These are phyloP conservation scores for Capsicum rhomboideum DNA, from an alignment of 257 asterid genomes.

Conservation along the genomic window DNA sequence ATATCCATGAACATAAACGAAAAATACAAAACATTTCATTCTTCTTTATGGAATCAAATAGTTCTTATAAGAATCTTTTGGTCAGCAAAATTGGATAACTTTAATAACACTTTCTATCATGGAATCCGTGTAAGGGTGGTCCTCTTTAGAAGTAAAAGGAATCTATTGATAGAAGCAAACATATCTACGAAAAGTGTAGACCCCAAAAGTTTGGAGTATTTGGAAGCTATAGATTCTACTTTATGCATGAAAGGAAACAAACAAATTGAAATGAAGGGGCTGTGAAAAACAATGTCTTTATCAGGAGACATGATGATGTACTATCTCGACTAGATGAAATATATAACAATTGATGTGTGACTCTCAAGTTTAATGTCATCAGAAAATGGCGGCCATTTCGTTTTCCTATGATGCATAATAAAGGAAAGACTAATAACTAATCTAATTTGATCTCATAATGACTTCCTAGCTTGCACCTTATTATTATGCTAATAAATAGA, in stretches of 20 bases:
- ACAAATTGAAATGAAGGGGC: too few species aligned
- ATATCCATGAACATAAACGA: not conserved
- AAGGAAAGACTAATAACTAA: not conserved
- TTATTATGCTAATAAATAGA: not conserved
- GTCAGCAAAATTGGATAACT: not conserved
- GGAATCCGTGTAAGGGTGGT: conserved; percentile 9
- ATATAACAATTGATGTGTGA: not conserved
- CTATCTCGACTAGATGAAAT: too few species aligned
- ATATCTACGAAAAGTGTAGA: not conserved
- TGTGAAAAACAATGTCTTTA: not conserved
- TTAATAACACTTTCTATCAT: not conserved
- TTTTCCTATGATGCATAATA: not conserved
- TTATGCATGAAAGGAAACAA: not conserved
- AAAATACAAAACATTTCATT: not conserved
- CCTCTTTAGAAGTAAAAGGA: not conserved
- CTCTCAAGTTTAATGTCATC: not conserved
- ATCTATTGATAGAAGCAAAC: conserved; percentile 1
- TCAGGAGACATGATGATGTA: not conserved
- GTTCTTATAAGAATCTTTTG: not conserved
- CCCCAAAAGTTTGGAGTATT: not conserved
- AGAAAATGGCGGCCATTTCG: not conserved
- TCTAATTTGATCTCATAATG: not conserved
- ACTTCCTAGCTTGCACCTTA: not conserved
- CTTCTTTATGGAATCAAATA: not conserved
- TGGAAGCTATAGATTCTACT: not conserved